Evolutionary conservation across 345 rosid species (phyloP), one percentile per base, ranked within the genome.

Genomic region (Salix koriyanagi): DNA sequence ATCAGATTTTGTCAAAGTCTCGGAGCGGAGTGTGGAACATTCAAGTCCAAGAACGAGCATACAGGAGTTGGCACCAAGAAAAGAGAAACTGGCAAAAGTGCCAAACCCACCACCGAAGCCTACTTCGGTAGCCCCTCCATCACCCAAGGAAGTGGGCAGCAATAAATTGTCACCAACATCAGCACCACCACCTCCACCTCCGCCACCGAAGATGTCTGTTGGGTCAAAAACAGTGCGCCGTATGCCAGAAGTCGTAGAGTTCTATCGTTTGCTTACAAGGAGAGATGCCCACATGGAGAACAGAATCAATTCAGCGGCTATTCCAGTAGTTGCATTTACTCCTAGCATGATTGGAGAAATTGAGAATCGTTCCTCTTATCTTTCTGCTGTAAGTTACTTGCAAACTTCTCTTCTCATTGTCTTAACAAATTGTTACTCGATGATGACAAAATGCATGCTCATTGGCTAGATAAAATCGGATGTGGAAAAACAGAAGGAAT

Each of bases 321-420:
- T 71, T 68, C 85, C 89, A 14, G 81, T 37, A 2, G 80, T 83
- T 50, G 85, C 89, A 73, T 87, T 84, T 72, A 85, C 76, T 67
- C 82, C 56, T 76, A 90, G 87, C 86, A 91, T 96, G 99, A 96
- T 96, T 30, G 99, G 99, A 76, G 99, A 96, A 79, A 93, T 96
- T 36, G 99, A 96, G 86, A 91, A 96, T 69, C 91, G 99, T 7
- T 96, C 99, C 28, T 83, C 88, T 9, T 89, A 96, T 86, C 87
- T 96, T 76, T 86, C 91, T 52, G 97, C 94, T 71, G 99, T 96
- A 90, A 95, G 97, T 87, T 76, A 67, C 2, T 65, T 34, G 21
- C 21, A 76, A 19, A 30, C 54, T 26, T 19, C 46, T 60, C 46
- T 13, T 67, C 15, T 64, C 50, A 58, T 70, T 65, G 26, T 30